Evolutionary conservation across 1,139 yeast genomes (phyloP), one percentile per base, ranked within the genome.

Genomic region (Saccharomyces hybrid): DNA sequence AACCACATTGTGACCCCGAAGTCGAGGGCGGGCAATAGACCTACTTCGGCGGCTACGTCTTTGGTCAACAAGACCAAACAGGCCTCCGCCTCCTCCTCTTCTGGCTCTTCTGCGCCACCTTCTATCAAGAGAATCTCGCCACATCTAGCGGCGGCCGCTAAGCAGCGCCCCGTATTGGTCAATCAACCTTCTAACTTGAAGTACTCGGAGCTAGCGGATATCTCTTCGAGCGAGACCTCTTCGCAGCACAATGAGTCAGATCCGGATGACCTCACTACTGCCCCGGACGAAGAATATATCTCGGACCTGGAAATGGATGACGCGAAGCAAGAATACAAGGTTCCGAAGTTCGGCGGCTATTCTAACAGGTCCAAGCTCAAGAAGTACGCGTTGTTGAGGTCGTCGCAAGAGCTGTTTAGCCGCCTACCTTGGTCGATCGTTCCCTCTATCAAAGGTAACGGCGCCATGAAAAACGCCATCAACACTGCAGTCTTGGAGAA

Each of bases 391-490:
- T 50, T 77, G 8, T 70, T 83, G 27, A 67, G 73, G 31, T 73
- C 75, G 54, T 76, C 78, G 32, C 73, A 76, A 13, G 80, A 81
- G 58, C 74, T 86, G 31, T 88, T 89, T 69, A 84, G 83, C 44
- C 77, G 78, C 8, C 84, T 91, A 5, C 86, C 88, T 2, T 90
- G 96, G 93, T 76, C 78, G 50, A 80, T 91, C 16, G 84, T 81
- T 3, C 78, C 78, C 14, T 81, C 84, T 50, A 78, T 74, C n/a
- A 83, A 84, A 60, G 97, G 98, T 9, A 93, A 93, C 64, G 96
- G 93, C 27, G 95, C 96, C 3, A 78, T 93, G 63, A 80, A 82
- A 57, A 93, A 93, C 62, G 97, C 98, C 0, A 80, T 93, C n/a
- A 77, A 79, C 52, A 73, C 85, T 7, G 86, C 95, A 0, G 61